Evolutionary conservation across 306 rosid genomes (phyloP).

Genomic region (Delonix regia): DNA sequence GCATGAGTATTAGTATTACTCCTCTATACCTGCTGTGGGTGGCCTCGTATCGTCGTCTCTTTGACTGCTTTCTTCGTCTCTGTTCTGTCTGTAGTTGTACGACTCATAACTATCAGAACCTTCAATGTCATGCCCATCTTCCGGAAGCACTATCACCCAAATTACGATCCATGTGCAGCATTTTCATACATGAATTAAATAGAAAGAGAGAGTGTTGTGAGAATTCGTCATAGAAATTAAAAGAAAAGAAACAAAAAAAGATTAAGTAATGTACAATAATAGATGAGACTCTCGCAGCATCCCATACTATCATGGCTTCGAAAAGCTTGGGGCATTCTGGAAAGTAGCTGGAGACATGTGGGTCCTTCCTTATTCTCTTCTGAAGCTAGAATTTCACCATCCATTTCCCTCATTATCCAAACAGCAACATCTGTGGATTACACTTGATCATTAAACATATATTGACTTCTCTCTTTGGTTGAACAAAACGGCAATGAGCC

Average conservation of each 20-base stretch:
- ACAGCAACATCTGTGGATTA: conserved; percentile 21
- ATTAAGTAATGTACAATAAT: not conserved
- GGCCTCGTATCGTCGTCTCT: not conserved
- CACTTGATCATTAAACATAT: no score
- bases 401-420: conserved; percentile 10
- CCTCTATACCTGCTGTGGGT: not conserved
- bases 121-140: not conserved
- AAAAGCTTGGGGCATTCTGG: conserved; percentile 33
- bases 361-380: not conserved
- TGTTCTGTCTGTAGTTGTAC: not conserved
- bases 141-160: not conserved
- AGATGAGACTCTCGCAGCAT: not conserved
- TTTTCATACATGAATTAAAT: no score
- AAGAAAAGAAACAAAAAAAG: not conserved
- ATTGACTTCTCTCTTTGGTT: no score
- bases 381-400: not conserved
- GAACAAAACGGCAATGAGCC: no score
- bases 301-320: not conserved
- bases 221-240: not conserved
- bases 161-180: not conserved
- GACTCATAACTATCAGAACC: not conserved
- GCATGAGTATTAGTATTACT: no score
- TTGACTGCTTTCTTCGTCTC: conserved; percentile 18
- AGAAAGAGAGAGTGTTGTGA: not conserved
- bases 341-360: conserved; percentile 32